Percentiles rank a stretch among this genome's conserved stretches.
These are phyloP conservation scores for Barnettozyma wickerhamii DNA, from an alignment of 805 yeast genomes.

Conservation along the genomic window DNA sequence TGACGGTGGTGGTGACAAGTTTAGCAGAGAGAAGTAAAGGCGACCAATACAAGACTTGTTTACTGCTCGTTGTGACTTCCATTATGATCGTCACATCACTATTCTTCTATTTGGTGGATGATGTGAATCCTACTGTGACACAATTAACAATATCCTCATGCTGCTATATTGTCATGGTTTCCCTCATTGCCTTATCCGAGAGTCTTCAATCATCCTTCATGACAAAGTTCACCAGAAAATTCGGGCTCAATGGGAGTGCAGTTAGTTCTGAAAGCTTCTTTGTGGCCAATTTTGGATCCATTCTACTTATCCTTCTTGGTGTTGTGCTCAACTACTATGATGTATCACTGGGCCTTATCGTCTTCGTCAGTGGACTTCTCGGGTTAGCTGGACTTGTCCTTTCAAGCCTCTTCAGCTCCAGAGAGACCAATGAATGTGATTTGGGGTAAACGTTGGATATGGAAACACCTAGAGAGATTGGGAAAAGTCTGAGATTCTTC, in stretches of 20 bases:
- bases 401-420: background rate
- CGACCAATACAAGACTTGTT: background rate
- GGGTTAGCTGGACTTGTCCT: background rate
- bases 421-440: too few relatives aligned
- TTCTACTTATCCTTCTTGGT: background rate
- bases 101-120: background rate
- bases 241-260: background rate
- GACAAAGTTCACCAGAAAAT: background rate
- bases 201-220: constrained; percentile 3
- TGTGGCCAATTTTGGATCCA: background rate
- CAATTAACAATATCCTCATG: too few relatives aligned
- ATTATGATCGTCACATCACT: background rate
- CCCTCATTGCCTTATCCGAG: background rate
- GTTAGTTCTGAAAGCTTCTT: constrained; percentile 1
- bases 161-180: background rate
- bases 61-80: background rate
- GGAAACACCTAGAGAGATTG: too few relatives aligned
- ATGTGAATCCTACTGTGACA: background rate
- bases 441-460: too few relatives aligned
- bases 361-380: background rate
- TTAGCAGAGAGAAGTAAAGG: background rate
- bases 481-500: background rate
- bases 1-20: background rate
- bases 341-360: background rate
- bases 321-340: background rate